Evolutionary conservation across 257 asterid genomes (phyloP), one percentile per base, ranked within the genome.

Genomic region (Solanum acaule): DNA sequence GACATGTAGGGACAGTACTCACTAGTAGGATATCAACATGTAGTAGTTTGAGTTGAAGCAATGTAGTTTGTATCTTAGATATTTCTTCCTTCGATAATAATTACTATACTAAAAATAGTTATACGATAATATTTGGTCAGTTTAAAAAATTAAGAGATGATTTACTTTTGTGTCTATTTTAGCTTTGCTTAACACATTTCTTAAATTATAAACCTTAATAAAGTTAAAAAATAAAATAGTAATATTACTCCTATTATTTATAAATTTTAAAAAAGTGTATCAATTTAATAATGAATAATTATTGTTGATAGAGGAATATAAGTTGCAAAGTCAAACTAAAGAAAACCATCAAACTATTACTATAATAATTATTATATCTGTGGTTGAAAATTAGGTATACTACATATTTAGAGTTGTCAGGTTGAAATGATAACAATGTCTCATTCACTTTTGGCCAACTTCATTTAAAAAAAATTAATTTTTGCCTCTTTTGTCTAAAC

Each of bases 61-160:
- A 6, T 38, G 23, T 35, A 38, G 56, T 77, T 77, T 75, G 52
- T 75, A 75, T 20, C 4, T 34, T 71, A n/a, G 6, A 5, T 2
- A n/a, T n/a, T n/a, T n/a, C n/a, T n/a, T n/a, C n/a, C n/a, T n/a
- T n/a, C n/a, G n/a, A n/a, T n/a, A n/a, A n/a, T n/a, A n/a, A n/a
- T n/a, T n/a, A n/a, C n/a, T n/a, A n/a, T n/a, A n/a, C n/a, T n/a
- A n/a, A n/a, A n/a, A n/a, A 49, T 14, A 5, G 0, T 49, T 49
- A 0, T 49, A 0, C 0, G 5, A 15, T 0, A 49, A 49, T 49
- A 15, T 5, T 49, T 5, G 0, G 15, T 5, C 0, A 15, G 0
- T 49, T 49, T 49, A 5, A 5, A 49, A 46, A 14, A 49, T 14
- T 2, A 14, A 49, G 2, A 49, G 0, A 14, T 49, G 1, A 49